Base-by-base conservation (phyloP, 2,329 filamentous ascomycete species). In the Aspergillus sp. region DNA sequence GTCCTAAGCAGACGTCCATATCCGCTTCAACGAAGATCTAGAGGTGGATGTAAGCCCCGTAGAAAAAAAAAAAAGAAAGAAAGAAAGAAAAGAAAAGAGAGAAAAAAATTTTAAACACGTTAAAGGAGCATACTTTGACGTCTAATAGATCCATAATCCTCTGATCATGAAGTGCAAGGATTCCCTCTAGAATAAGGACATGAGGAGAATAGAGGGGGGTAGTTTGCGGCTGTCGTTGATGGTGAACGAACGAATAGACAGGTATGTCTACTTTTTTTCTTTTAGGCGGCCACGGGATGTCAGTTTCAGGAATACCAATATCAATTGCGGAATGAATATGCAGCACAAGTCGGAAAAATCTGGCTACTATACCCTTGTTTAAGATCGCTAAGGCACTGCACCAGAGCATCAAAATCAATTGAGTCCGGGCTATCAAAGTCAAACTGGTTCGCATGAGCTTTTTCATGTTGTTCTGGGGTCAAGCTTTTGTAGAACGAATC, bases 401-500 rank as follows among this genome's bases (percentile, higher is more conserved):
- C 87, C 60, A 99, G 78, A 54, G 89, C 80, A 75, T 98, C 92
- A 74, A 99, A 99, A 73, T 99, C 95, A 68, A 98, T 91, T 5
- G 95, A 93, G 75, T 93, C 86, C 13, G 95, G 95, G 8, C 93
- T 88, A 73, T 99, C 95, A 77, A 99, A 97, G 72, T 99, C 95
- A 75, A 90, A 96, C 71, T 98, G 91, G 71, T 96, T 97, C 59
- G 79, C 79, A 75, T 97, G 96, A 0, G 95, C 95, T 67, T 86
- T 83, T 63, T 80, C 85, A 52, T 91, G 93, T 70, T 95, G 82
- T 69, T 93, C 92, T 2, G 87, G 82, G 17, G 86, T 89, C 66
- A 99, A 79, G 17, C 88, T 89, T 77, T 97, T 98, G 79, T 99
- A 99, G 76, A 96, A 99, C 12, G 93, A 97, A 76, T 99, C 95